phyloP scores from a whole-genome alignment of 768 basidiomycete genomes.

The Naganishia friedmannii region DNA sequence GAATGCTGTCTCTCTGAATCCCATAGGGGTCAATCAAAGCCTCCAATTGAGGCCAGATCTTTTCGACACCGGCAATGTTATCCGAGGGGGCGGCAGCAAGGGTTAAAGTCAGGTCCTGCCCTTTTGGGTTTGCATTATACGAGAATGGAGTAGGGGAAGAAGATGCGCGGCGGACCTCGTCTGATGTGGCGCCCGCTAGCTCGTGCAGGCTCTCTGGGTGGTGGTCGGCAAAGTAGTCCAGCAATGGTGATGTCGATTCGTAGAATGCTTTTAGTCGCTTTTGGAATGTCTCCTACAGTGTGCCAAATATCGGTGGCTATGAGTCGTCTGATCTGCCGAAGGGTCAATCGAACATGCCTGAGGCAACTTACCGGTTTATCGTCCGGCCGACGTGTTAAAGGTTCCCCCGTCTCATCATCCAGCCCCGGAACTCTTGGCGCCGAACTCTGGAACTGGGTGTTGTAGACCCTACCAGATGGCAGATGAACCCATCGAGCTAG shows the following conservation, averaged over 20 bases:
- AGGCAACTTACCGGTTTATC: conserved; percentile 49
- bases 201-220: conserved; percentile 47
- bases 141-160: conserved; percentile 26
- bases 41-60: conserved; percentile 51
- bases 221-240: conserved; percentile 48
- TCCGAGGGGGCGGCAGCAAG: conserved; percentile 31
- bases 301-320: neutral
- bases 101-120: conserved; percentile 23
- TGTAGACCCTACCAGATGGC: conserved; percentile 52
- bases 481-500: conserved; percentile 53
- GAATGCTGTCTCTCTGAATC: conserved; percentile 31
- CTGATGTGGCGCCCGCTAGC: conserved; percentile 49
- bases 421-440: conserved; percentile 47
- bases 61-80: conserved; percentile 41
- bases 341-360: neutral
- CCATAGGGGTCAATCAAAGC: conserved; percentile 48
- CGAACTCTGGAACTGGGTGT: conserved; percentile 45
- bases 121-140: conserved; percentile 12
- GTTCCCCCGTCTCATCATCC: conserved; percentile 53
- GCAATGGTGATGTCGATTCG: conserved; percentile 50
- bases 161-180: conserved; percentile 51
- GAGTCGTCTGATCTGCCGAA: neutral
- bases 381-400: conserved; percentile 50
- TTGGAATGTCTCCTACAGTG: conserved; percentile 47
- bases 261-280: conserved; percentile 51